Percentiles rank a stretch among this genome's conserved stretches.
These are phyloP conservation scores for Brassica hybrid DNA, from an alignment of 441 rosid genomes.

Conservation along the genomic window DNA sequence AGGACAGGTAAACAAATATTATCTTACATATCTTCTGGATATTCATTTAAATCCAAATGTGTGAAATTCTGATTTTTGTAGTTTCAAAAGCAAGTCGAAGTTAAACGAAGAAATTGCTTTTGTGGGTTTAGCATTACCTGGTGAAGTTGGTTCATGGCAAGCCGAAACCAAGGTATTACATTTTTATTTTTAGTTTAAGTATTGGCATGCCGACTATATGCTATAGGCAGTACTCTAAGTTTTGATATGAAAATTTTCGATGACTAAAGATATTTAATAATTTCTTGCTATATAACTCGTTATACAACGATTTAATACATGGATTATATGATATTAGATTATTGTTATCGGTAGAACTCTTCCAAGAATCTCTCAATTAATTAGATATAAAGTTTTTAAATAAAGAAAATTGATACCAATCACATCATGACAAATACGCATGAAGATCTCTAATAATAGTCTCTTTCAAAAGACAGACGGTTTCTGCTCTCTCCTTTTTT, in stretches of 20 bases:
- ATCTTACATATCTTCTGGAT: background rate
- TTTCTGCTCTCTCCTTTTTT: too few relatives aligned
- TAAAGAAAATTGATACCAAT: background rate
- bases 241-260: background rate
- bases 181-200: background rate
- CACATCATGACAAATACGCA: too few relatives aligned
- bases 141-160: slow-evolving; percentile 72
- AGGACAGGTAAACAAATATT: slow-evolving; percentile 50
- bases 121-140: slow-evolving; percentile 68
- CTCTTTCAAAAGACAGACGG: too few relatives aligned
- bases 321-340: background rate
- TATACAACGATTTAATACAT: background rate
- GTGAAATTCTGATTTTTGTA: slow-evolving; percentile 7
- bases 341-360: background rate
- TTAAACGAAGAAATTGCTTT: slow-evolving; percentile 48
- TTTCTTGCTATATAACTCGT: background rate
- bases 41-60: background rate
- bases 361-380: too few relatives aligned
- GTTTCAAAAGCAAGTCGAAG: slow-evolving; percentile 25
- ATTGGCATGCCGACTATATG: background rate
- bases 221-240: background rate
- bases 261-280: background rate
- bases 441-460: too few relatives aligned
- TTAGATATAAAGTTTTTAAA: too few relatives aligned
- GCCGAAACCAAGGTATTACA: slow-evolving; percentile 57